A percentile compares a stretch with the other conserved stretches of the same genome.
phyloP scores from a whole-genome alignment of 202 grass and related monocot genomes.

The Eragrostis tef region DNA sequence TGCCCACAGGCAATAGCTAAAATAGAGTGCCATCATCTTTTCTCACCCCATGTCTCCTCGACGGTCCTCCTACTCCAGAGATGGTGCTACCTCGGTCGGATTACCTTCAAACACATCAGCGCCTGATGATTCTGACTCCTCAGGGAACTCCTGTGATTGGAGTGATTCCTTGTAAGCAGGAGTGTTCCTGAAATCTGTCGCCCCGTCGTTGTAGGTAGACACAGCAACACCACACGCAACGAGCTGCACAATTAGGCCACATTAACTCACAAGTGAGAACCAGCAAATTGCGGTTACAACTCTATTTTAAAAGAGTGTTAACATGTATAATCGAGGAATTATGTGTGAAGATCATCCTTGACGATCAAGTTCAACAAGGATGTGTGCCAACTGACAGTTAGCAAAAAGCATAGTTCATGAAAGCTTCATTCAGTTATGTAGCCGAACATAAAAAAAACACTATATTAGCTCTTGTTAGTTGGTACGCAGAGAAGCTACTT shows the following conservation, averaged over 20 bases:
- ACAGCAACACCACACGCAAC: slow-evolving; percentile 88
- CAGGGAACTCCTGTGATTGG: slow-evolving; percentile 72
- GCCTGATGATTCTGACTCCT: slow-evolving; percentile 76
- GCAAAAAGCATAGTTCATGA: neutral
- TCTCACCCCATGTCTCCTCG: neutral
- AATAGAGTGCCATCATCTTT: slow-evolving; percentile 8
- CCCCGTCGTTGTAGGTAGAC: slow-evolving; percentile 88
- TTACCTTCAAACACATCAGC: slow-evolving; percentile 92
- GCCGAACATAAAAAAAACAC: neutral
- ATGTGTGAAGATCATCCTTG: neutral
- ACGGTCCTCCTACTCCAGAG: slow-evolving; percentile 68
- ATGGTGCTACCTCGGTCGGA: slow-evolving; percentile 90
- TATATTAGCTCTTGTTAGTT: slow-evolving; percentile 5
- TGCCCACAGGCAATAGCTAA: slow-evolving; percentile 22
- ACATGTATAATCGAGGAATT: neutral
- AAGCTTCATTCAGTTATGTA: neutral
- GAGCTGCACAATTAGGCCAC: slow-evolving; percentile 58
- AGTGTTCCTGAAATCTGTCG: slow-evolving; percentile 88
- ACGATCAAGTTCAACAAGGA: slow-evolving; percentile 13
- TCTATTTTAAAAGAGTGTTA: neutral
- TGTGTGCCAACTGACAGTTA: neutral
- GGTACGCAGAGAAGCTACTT: neutral
- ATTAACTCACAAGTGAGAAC: neutral
- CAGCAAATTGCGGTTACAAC: neutral
- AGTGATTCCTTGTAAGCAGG: slow-evolving; percentile 87